Evolutionary conservation across 1,139 yeast genomes (phyloP).

Genomic region (Suhomyces ambrosiae): DNA sequence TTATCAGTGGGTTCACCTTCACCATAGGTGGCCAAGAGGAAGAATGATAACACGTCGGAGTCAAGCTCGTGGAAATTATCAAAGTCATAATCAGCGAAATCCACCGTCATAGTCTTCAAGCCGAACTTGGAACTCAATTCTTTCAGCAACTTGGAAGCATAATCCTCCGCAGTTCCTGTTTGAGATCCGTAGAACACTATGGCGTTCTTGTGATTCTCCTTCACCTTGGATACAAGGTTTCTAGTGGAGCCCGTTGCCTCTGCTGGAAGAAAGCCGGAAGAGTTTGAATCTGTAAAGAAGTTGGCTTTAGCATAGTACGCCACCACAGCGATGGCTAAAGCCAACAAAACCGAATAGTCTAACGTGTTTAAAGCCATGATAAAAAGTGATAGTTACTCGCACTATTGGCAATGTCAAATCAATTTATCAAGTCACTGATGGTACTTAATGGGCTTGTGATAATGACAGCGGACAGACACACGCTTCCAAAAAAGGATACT

Average conservation of each 20-base stretch:
- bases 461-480: too few relatives aligned
- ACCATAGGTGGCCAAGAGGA: conserved; percentile 91
- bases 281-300: conserved; percentile 43
- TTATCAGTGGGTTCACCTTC: conserved; percentile 99
- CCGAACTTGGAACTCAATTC: conserved; percentile 85
- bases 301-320: conserved; percentile 69
- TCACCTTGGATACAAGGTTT: conserved; percentile 65
- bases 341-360: conserved; percentile 69
- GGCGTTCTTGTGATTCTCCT: conserved; percentile 68
- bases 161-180: conserved; percentile 99
- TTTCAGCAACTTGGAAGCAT: conserved; percentile 85
- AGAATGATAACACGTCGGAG: conserved; percentile 58
- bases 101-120: conserved; percentile 82
- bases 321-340: conserved; percentile 62
- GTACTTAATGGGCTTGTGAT: too few relatives aligned
- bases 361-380: conserved; percentile 61
- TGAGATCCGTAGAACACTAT: conserved; percentile 92
- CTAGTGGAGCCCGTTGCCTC: conserved; percentile 50
- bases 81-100: conserved; percentile 83
- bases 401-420: not conserved
- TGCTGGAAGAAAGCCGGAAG: conserved; percentile 42
- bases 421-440: too few relatives aligned
- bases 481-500: too few relatives aligned
- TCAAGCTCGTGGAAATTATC: conserved; percentile 65
- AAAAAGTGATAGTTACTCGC: not conserved